Evolutionary conservation across 495 filamentous ascomycete species (phyloP).

Genomic region (Aspergillus cristatus): DNA sequence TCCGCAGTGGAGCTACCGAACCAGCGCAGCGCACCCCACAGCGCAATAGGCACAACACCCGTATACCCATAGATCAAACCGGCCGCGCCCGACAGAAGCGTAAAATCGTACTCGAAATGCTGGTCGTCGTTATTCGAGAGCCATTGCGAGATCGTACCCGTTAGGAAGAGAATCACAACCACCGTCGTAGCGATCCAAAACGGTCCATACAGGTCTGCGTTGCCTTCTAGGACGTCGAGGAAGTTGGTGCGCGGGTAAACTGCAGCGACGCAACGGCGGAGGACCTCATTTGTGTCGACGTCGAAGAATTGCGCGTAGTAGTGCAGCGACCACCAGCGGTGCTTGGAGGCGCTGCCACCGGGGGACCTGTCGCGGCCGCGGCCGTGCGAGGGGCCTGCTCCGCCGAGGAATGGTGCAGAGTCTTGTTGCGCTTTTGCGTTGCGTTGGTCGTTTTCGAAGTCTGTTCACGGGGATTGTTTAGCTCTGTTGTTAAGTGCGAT

Average conservation of each 20-base stretch:
- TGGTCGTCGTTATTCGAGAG: constrained; percentile 50
- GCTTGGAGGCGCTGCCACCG: constrained; percentile 54
- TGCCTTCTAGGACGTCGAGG: constrained; percentile 92
- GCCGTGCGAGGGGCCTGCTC: constrained; percentile 24
- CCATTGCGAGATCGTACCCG: constrained; percentile 89
- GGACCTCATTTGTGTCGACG: constrained; percentile 82
- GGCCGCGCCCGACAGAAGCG: constrained; percentile 69
- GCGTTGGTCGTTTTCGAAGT: constrained; percentile 46
- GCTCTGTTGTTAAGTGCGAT: too few relatives aligned
- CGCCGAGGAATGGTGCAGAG: constrained; percentile 54
- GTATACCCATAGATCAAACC: constrained; percentile 94
- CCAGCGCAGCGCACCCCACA: constrained; percentile 89
- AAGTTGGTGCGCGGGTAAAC: constrained; percentile 88
- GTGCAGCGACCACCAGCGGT: constrained; percentile 79
- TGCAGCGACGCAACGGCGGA: constrained; percentile 72
- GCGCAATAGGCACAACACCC: constrained; percentile 64
- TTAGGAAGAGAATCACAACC: constrained; percentile 87
- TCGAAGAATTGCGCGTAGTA: constrained; percentile 99
- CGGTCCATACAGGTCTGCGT: constrained; percentile 90
- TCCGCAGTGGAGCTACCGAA: constrained; percentile 76
- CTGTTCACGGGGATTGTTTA: constrained; percentile 19
- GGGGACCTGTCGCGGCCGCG: constrained; percentile 35
- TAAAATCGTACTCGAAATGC: constrained; percentile 81
- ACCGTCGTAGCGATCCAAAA: constrained; percentile 99
- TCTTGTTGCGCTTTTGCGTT: constrained; percentile 49